Conservation (phyloP, 2,329 filamentous ascomycete species). For the Sarocladium oryzae region DNA sequence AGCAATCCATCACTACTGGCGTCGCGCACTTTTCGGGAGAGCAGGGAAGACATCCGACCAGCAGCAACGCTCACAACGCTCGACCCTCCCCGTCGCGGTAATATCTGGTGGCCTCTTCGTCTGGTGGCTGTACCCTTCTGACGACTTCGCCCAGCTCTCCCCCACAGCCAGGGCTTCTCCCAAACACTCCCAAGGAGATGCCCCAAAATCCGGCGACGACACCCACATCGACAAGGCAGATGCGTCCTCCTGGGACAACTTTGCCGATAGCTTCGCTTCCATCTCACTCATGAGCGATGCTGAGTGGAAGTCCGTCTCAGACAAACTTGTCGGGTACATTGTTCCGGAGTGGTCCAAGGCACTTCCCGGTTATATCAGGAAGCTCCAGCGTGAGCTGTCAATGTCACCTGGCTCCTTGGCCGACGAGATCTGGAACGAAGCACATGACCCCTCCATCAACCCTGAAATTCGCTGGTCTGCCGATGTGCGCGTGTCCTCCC, state of each 20-base stretch:
- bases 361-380: conserved; percentile 70
- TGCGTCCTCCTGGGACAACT: conserved; percentile 40
- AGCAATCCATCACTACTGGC: not conserved
- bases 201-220: conserved; percentile 8
- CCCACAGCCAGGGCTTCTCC: conserved; percentile 9
- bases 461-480: conserved; percentile 84
- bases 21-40: conserved; percentile 6
- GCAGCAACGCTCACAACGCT: conserved; percentile 12
- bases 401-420: conserved; percentile 83
- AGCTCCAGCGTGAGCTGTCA: conserved; percentile 81
- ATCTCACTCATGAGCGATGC: conserved; percentile 49
- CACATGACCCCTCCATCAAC: conserved; percentile 74
- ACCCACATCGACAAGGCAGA: conserved; percentile 17
- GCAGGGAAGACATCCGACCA: not conserved
- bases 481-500: conserved; percentile 70
- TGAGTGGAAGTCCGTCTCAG: conserved; percentile 48
- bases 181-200: not conserved
- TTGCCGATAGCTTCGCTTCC: conserved; percentile 40
- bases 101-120: conserved; percentile 30
- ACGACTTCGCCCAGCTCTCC: conserved; percentile 34
- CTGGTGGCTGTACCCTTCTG: conserved; percentile 38
- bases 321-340: conserved; percentile 62
- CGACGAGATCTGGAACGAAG: conserved; percentile 89
- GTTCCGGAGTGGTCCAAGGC: conserved; percentile 76
- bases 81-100: conserved; percentile 25